A percentile compares a stretch with the other conserved stretches of the same genome.
Evolutionary conservation across 2,329 filamentous ascomycete genomes (phyloP).

Genomic region (Dryadomyces quercivorus): DNA sequence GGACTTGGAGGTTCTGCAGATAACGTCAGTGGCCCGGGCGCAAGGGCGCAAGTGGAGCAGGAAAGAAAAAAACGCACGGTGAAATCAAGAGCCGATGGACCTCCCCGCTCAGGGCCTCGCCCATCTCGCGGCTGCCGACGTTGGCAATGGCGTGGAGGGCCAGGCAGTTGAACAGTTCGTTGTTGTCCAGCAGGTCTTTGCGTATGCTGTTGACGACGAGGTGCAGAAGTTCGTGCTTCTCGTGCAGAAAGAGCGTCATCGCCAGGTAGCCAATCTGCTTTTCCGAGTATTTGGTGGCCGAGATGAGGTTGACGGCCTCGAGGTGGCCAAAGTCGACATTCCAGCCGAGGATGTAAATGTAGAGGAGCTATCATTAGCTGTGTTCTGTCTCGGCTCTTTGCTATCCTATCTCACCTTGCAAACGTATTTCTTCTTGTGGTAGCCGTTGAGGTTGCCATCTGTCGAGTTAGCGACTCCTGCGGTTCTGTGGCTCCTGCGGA

Average conservation of each 20-base stretch:
- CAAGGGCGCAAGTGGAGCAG: neutral
- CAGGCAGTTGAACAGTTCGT: conserved; percentile 94
- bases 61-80: conserved; percentile 47
- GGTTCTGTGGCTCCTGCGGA: neutral
- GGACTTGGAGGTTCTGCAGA: conserved; percentile 58
- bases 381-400: neutral
- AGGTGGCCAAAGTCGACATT: conserved; percentile 98
- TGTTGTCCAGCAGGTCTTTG: conserved; percentile 87
- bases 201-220: conserved; percentile 97
- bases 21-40: neutral
- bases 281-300: conserved; percentile 92
- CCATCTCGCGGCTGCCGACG: conserved; percentile 93
- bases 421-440: conserved; percentile 99
- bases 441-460: conserved; percentile 85
- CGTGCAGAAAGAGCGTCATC: conserved; percentile 92
- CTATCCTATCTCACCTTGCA: conserved; percentile 68
- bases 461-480: conserved; percentile 10
- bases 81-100: conserved; percentile 91
- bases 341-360: conserved; percentile 98
- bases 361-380: conserved; percentile 52
- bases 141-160: conserved; percentile 97
- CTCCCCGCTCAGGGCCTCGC: conserved; percentile 80
- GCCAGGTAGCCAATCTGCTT: conserved; percentile 99
- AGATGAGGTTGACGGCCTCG: conserved; percentile 95
- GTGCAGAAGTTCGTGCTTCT: conserved; percentile 91